Evolutionary conservation across 805 yeast genomes (phyloP).

Genomic region (Monosporozyma unispora): DNA sequence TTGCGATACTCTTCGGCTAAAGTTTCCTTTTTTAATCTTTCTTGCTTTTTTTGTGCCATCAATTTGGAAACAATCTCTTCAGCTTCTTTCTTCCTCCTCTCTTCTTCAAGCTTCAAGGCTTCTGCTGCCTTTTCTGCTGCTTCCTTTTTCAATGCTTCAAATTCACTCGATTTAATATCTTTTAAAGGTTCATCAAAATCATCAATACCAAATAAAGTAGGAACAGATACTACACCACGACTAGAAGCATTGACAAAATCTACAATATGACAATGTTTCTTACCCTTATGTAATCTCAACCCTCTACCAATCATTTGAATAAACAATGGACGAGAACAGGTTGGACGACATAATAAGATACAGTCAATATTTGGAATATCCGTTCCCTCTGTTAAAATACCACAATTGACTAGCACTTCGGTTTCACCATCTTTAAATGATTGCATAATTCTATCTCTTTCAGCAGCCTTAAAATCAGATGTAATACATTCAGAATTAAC

Average conservation of each 20-base stretch:
- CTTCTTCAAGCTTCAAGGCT: constrained; percentile 6
- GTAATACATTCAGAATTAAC: constrained; percentile 65
- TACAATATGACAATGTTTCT: constrained; percentile 59
- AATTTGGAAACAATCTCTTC: neutral
- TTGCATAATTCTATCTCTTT: constrained; percentile 43
- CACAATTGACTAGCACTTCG: constrained; percentile 76
- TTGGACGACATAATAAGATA: constrained; percentile 69
- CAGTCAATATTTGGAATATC: constrained; percentile 87
- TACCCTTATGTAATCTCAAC: constrained; percentile 51
- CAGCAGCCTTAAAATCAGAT: constrained; percentile 47
- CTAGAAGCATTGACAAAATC: constrained; percentile 63
- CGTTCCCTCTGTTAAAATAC: constrained; percentile 89
- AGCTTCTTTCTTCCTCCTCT: constrained; percentile 9
- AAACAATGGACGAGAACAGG: constrained; percentile 60
- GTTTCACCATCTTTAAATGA: constrained; percentile 56
- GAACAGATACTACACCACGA: constrained; percentile 47
- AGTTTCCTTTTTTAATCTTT: neutral
- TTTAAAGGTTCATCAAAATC: constrained; percentile 17
- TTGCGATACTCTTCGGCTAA: neutral
- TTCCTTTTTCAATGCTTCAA: constrained; percentile 19
- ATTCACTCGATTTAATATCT: constrained; percentile 29
- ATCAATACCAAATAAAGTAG: constrained; percentile 38
- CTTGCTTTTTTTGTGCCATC: neutral
- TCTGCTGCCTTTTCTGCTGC: constrained; percentile 5
- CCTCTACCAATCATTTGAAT: constrained; percentile 93